Evolutionary conservation across 768 basidiomycete genomes (phyloP).

Genomic region (Phaffia australis): DNA sequence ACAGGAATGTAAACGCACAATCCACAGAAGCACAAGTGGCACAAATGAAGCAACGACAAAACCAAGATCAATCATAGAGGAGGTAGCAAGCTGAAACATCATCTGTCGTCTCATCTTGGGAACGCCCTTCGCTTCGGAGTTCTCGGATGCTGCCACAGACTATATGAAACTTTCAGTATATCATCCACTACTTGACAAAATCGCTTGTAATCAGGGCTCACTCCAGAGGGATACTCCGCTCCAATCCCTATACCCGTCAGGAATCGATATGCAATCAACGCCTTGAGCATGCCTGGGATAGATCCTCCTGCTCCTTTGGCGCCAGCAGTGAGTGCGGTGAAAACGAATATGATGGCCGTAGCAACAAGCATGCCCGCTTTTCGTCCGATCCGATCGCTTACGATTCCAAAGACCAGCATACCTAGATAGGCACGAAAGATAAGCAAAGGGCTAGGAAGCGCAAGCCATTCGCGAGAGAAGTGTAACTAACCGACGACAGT

Average conservation of each 20-base stretch:
- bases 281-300: slow-evolving; percentile 58
- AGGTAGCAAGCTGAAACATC: slow-evolving; percentile 15
- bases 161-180: background rate
- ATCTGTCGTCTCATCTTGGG: slow-evolving; percentile 13
- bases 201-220: slow-evolving; percentile 51
- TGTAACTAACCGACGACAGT: slow-evolving; percentile 65
- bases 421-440: background rate
- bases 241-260: slow-evolving; percentile 75
- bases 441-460: slow-evolving; percentile 20
- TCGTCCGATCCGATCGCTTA: slow-evolving; percentile 72
- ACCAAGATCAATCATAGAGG: slow-evolving; percentile 56
- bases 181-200: background rate
- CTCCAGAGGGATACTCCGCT: slow-evolving; percentile 28
- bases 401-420: slow-evolving; percentile 43
- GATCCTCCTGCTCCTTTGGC: slow-evolving; percentile 67
- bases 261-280: slow-evolving; percentile 51
- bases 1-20: slow-evolving; percentile 33
- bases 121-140: slow-evolving; percentile 61
- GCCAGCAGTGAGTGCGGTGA: slow-evolving; percentile 71
- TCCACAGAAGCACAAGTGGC: slow-evolving; percentile 78
- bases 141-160: slow-evolving; percentile 48
- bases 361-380: slow-evolving; percentile 72
- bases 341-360: slow-evolving; percentile 69
- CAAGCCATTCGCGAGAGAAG: slow-evolving; percentile 45
- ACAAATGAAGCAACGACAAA: slow-evolving; percentile 67